Evolutionary conservation across 495 filamentous ascomycete species (phyloP), one percentile per base, ranked within the genome.

Genomic region (Clohesyomyces aquaticus): DNA sequence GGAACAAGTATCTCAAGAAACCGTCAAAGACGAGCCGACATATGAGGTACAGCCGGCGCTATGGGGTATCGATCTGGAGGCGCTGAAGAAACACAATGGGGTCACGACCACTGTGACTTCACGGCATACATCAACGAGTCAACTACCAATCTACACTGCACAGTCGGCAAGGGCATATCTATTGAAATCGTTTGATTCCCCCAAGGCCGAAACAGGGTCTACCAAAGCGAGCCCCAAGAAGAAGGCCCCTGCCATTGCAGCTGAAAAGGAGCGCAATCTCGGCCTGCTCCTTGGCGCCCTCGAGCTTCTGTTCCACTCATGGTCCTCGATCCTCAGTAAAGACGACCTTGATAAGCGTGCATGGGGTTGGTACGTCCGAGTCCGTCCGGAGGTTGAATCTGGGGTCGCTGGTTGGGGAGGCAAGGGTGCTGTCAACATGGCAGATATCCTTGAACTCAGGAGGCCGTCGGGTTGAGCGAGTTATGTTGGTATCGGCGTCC

Each of bases 21-120:
- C 74, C 28, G 61, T 72, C 41, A 61, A 63, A 11, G 65, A 60
- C 35, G 28, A 66, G 42, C 25, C 57, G 8, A 47, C 25, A 9
- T 18, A 18, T n/a, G 18, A 28, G 0, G 57, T 82, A 63, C 81
- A 77, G 47, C 82, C 82, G 4, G 76, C 88, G 14, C 75, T 93
- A 1, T 94, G 90, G 90, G 91, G 87, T 19, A 73, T 95, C 51
- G 91, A 95, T 74, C 75, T 91, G 2, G 89, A 93, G 70, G 80
- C 83, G 2, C 77, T 86, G 64, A 80, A 80, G 66, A 77, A 74
- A 23, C 75, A 75, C 0, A 76, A 78, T 57, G 75, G 61, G 18
- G 50, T n/a, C n/a, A n/a, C 69, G 25, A 47, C 55, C 9, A 59
- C 61, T 2, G 27, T 51, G 23, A 47, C 12, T 29, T 51, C 52